Evolutionary conservation across 768 basidiomycete species (phyloP), one percentile per base, ranked within the genome.

Genomic region (Tulasnella sp.): DNA sequence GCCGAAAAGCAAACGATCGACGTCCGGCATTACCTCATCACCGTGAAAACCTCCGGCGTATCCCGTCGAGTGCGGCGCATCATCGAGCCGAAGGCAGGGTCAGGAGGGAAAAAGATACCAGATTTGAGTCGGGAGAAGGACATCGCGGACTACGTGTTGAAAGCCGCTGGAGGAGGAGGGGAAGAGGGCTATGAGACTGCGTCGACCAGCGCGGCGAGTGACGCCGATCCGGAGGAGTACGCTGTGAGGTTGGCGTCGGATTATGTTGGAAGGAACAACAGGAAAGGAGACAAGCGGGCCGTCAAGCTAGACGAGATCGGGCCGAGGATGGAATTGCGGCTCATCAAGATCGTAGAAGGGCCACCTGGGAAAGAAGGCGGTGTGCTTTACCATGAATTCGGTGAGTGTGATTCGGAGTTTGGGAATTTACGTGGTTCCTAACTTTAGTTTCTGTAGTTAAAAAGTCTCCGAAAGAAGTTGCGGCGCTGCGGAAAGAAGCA

Each of bases 281-380:
- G 90, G 82, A 93, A 91, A 82, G 97, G 95, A 0, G 91, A 93
- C 81, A 90, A 91, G 84, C 89, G 94, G 79, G 97, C 97, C 6
- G 94, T 99, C 14, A 87, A 91, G 79, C 85, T 99, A 72, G 93
- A 97, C 74, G 97, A 99, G 84, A 89, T 98, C 64, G 97, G 97
- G 1, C 97, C 97, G 52, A 86, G 97, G 81, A 91, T 99, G 90
- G 97, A 99, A 83, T 84, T 99, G 79, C 87, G 88, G 78, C 84
- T 99, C 79, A 89, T 98, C 79, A 99, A 99, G 86, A 95, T 99
- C 76, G 89, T 91, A 22, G 97, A 98, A 82, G 97, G 97, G 31
- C 85, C 93, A 22, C 96, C 96, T 5, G 97, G 96, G 17, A 96
- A 91, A 80, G 94, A 97, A 83, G 94, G 97, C 7, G 89, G 88